Evolutionary conservation across 2,329 filamentous ascomycete species (phyloP).

Genomic region (Curvularia hawaiiensis): DNA sequence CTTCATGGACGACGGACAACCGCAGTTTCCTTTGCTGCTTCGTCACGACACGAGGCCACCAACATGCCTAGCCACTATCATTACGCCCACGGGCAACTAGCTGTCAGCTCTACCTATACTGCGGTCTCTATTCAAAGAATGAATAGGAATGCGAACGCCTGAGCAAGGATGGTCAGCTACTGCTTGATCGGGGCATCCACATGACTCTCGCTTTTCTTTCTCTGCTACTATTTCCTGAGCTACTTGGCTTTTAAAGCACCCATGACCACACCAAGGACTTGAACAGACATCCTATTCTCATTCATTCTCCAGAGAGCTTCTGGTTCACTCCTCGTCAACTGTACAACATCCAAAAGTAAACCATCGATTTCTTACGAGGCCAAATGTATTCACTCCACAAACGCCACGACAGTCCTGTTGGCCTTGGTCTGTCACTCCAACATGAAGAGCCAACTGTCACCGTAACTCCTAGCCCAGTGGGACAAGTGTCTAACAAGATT

Average conservation of each 20-base stretch:
- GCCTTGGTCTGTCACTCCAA: conserved; percentile 6
- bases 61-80: neutral
- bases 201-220: neutral
- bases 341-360: neutral
- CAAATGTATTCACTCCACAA: neutral
- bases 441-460: neutral
- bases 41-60: neutral
- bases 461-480: neutral
- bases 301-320: neutral
- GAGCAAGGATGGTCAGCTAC: neutral
- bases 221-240: neutral
- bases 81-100: neutral
- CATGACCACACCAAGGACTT: neutral
- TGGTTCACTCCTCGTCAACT: neutral
- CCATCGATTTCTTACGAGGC: neutral
- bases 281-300: neutral
- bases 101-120: neutral
- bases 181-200: neutral
- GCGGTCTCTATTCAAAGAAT: neutral
- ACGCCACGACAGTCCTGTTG: neutral
- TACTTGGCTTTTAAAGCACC: neutral
- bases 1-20: too few relatives aligned
- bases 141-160: neutral
- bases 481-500: conserved; percentile 8
- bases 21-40: neutral